Evolutionary conservation across 495 filamentous ascomycete genomes (phyloP), one percentile per base, ranked within the genome.

Genomic region (Evansstolkia leycettana): DNA sequence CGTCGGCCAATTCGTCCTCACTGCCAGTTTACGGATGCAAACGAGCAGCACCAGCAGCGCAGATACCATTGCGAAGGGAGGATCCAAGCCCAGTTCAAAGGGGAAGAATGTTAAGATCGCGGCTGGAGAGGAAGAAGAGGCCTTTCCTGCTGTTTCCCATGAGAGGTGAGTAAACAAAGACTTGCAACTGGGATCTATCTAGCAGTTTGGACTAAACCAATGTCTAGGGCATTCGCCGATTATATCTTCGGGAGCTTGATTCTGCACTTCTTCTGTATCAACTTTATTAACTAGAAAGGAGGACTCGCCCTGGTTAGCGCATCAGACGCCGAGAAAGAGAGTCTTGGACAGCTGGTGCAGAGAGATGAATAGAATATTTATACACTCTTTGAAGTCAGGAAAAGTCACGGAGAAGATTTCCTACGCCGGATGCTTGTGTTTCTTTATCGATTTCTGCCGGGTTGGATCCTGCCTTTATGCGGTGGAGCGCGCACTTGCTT

Each of bases 211-310:
- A 27, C 18, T 11, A 5, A n/a, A 3, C 17, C 15, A 14, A 7
- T 23, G 17, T 45, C 39, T 45, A 90, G 89, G 54, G 92, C 90
- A 11, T 98, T 98, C 58, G 90, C 90, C 47, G 90, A 98, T 69
- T 98, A 79, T 49, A 77, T 96, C 42, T 84, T 95, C 38, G 88
- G 87, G 50, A 94, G 86, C 54, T 50, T 98, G 56, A 82, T 98
- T 50, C 62, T 98, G 58, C 90, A 98, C 67, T 93, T 96, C 67
- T 96, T 98, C 71, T 98, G 90, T 62, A 80, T 95, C 47, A 96
- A 98, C 67, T 98, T 98, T 57, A 96, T 98, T 65, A 98, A 98
- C 71, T 96, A 63, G 62, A 46, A 31, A 23, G 20, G 20, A 23
- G 9, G 9, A 9, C 20, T 4, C 4, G 20, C 9, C 20, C 20